Percentiles rank a stretch among this genome's conserved stretches.
These are phyloP conservation scores for Acmispon strigosus DNA, from an alignment of 306 rosid species.

Conservation along the genomic window DNA sequence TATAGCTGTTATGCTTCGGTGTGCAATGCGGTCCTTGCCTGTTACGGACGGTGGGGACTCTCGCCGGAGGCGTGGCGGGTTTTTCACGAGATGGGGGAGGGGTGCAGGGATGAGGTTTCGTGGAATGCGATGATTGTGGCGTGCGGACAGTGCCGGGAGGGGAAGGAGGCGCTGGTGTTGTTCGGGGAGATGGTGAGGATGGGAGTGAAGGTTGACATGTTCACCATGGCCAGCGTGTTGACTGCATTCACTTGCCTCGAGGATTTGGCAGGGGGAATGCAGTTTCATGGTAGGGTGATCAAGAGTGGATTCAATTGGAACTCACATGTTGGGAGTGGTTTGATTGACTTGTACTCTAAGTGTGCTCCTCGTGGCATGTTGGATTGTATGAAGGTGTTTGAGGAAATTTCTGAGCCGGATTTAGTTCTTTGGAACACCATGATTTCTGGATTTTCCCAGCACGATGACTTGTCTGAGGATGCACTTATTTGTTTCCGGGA, in stretches of 20 bases:
- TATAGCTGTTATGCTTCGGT: conserved; percentile 57
- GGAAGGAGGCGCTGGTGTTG: conserved; percentile 48
- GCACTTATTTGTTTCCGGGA: conserved; percentile 50
- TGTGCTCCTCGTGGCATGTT: conserved; percentile 60
- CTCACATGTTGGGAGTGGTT: conserved; percentile 74
- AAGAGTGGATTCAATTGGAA: conserved; percentile 75
- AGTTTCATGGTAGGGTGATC: conserved; percentile 71
- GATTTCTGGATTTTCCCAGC: conserved; percentile 74
- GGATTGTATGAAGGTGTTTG: conserved; percentile 58
- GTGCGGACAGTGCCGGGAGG: conserved; percentile 61
- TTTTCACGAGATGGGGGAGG: conserved; percentile 44
- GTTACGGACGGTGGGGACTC: conserved; percentile 47
- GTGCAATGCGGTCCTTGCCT: conserved; percentile 44
- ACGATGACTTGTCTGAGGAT: conserved; percentile 57
- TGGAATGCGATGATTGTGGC: conserved; percentile 80
- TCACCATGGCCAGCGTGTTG: conserved; percentile 80
- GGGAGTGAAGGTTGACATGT: conserved; percentile 60
- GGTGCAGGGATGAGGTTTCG: conserved; percentile 60
- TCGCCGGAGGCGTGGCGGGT: conserved; percentile 31
- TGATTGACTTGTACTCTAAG: conserved; percentile 78
- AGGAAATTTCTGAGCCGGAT: conserved; percentile 64
- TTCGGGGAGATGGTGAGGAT: conserved; percentile 53
- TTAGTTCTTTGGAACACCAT: conserved; percentile 83
- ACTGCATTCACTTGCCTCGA: conserved; percentile 58
- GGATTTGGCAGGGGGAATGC: conserved; percentile 67